phyloP scores from a whole-genome alignment of 345 rosid genomes.

The Schrenkiella parvula region DNA sequence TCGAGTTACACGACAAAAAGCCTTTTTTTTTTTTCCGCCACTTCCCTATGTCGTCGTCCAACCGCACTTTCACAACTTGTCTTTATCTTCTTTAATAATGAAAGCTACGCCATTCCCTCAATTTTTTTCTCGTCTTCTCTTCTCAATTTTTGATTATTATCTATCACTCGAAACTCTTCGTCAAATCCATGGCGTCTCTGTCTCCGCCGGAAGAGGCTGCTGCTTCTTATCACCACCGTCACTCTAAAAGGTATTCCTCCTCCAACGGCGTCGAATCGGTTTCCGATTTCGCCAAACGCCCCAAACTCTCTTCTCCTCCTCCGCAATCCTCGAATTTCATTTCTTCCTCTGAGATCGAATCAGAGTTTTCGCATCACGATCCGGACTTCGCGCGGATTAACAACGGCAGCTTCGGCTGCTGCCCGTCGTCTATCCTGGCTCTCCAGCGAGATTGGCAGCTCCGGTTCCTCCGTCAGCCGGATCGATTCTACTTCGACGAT shows the following conservation, averaged over 20 bases:
- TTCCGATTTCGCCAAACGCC: slow-evolving; percentile 26
- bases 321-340: slow-evolving; percentile 29
- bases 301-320: slow-evolving; percentile 43
- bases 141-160: background rate
- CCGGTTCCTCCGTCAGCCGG: slow-evolving; percentile 69
- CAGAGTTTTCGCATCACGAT: slow-evolving; percentile 84
- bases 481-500: slow-evolving; percentile 58
- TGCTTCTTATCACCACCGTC: slow-evolving; percentile 26
- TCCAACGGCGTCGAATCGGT: slow-evolving; percentile 18
- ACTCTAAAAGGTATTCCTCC: slow-evolving; percentile 11
- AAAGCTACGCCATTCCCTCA: background rate
- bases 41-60: slow-evolving; percentile 22
- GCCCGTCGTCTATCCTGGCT: slow-evolving; percentile 64
- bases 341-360: slow-evolving; percentile 42
- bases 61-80: slow-evolving; percentile 34
- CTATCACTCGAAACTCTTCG: background rate
- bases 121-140: background rate
- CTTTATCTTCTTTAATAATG: background rate
- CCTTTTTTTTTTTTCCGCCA: background rate
- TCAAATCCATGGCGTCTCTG: slow-evolving; percentile 35
- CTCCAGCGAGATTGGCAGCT: slow-evolving; percentile 68
- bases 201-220: slow-evolving; percentile 31
- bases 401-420: slow-evolving; percentile 93
- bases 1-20: background rate
- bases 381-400: slow-evolving; percentile 60